Conservation (phyloP, 176 grass and related monocot genomes). For the Phoenix dactylifera region DNA sequence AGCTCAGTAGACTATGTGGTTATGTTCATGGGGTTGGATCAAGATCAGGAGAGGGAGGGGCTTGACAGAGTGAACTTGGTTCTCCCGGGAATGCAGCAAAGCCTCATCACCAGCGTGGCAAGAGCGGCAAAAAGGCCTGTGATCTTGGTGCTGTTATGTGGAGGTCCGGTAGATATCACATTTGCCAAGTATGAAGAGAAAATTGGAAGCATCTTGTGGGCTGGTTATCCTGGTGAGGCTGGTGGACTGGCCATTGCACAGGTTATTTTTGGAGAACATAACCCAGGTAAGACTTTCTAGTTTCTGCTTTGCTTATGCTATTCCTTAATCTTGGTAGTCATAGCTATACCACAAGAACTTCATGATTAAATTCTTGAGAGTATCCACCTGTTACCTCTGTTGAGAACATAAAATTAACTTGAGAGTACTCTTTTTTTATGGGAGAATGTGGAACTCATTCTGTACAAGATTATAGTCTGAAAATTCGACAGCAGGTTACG, state of each 20-base stretch:
- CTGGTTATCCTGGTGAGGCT: conserved; percentile 62
- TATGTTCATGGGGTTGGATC: conserved; percentile 59
- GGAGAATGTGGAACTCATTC: no score
- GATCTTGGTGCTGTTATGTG: conserved; percentile 65
- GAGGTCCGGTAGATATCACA: conserved; percentile 54
- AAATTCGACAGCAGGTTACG: no score
- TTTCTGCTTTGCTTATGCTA: not conserved
- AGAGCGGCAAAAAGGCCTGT: conserved; percentile 38
- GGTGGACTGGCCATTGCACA: conserved; percentile 56
- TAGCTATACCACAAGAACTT: not conserved
- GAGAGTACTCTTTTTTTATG: no score
- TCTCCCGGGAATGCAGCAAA: conserved; percentile 62
- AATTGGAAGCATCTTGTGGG: conserved; percentile 61
- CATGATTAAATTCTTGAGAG: not conserved
- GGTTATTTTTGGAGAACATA: conserved; percentile 65
- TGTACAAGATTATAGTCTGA: no score
- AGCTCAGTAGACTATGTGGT: conserved; percentile 30
- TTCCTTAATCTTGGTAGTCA: not conserved
- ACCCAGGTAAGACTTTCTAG: conserved; percentile 30
- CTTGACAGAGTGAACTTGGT: conserved; percentile 42
- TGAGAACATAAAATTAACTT: no score
- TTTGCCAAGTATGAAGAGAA: conserved; percentile 48
- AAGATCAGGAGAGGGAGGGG: conserved; percentile 57
- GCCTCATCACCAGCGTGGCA: conserved; percentile 47
- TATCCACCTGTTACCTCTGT: no score